Percentiles rank a stretch among this genome's conserved stretches.
Evolutionary conservation across 2,329 filamentous ascomycete species (phyloP).

Genomic region (Tolypocladium ophioglossoides): DNA sequence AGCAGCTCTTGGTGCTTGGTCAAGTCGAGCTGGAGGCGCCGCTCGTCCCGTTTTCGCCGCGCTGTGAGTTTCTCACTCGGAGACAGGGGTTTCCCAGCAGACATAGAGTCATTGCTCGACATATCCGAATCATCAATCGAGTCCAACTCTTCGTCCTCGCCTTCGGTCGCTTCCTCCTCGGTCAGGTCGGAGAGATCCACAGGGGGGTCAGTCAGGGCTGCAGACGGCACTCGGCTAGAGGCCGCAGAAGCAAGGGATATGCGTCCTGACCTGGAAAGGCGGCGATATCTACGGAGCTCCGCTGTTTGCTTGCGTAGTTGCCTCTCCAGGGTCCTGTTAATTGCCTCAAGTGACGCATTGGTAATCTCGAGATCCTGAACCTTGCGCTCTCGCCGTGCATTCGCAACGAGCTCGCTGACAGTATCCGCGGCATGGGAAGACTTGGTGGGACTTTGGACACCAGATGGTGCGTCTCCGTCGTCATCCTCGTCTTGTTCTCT

Average conservation of each 20-base stretch:
- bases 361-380: conserved; percentile 94
- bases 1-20: conserved; percentile 82
- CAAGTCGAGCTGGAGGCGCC: conserved; percentile 73
- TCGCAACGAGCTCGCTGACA: conserved; percentile 69
- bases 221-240: conserved; percentile 32
- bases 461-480: conserved; percentile 18
- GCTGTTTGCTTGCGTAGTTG: conserved; percentile 85
- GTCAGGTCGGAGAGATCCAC: conserved; percentile 39
- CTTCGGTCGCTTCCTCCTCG: conserved; percentile 31
- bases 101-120: conserved; percentile 28
- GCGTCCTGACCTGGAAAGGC: conserved; percentile 73
- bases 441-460: conserved; percentile 47
- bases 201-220: conserved; percentile 29
- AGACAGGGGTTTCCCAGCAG: conserved; percentile 24
- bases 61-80: conserved; percentile 21
- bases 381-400: conserved; percentile 84
- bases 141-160: conserved; percentile 32
- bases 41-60: conserved; percentile 66
- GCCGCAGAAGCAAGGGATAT: conserved; percentile 49
- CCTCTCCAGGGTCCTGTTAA: conserved; percentile 85
- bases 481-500: conserved; percentile 17
- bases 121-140: conserved; percentile 42
- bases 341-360: conserved; percentile 87
- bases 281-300: conserved; percentile 74
- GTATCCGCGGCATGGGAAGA: conserved; percentile 43